These are phyloP conservation scores for Phytophthora hybrid DNA, from an alignment of 352 stramenopile genomes.

Conservation along the genomic window DNA sequence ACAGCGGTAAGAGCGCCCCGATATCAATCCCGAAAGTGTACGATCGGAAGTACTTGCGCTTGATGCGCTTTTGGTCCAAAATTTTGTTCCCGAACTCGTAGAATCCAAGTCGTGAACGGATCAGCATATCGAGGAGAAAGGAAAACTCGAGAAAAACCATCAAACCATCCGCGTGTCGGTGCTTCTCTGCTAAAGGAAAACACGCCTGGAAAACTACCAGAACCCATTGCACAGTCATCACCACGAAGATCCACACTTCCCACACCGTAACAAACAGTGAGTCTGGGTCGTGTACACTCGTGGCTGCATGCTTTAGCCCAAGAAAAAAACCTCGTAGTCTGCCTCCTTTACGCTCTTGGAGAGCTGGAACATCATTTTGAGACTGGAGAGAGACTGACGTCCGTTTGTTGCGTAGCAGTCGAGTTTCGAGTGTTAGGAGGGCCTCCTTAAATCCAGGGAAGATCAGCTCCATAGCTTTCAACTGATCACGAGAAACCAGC, in stretches of 20 bases:
- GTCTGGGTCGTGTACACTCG: constrained; percentile 47
- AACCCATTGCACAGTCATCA: constrained; percentile 59
- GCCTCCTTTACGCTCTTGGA: not conserved
- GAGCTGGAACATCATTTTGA: not conserved
- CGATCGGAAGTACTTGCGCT: constrained; percentile 49
- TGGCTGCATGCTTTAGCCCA: not conserved
- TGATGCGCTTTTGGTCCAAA: constrained; percentile 45
- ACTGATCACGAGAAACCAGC: not conserved
- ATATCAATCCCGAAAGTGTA: constrained; percentile 51
- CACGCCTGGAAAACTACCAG: constrained; percentile 58
- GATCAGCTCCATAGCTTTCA: not conserved
- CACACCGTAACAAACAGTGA: constrained; percentile 51
- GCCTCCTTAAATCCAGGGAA: not conserved
- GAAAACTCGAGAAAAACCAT: constrained; percentile 46
- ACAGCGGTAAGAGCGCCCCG: constrained; percentile 54
- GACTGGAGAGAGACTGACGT: not conserved
- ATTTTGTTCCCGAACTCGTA: constrained; percentile 77
- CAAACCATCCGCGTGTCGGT: constrained; percentile 22
- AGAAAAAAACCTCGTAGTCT: not conserved
- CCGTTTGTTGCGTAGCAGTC: not conserved
- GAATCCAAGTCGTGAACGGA: constrained; percentile 59
- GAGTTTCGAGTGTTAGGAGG: not conserved
- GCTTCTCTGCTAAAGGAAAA: constrained; percentile 25
- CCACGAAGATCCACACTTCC: constrained; percentile 64
- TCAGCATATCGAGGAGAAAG: constrained; percentile 61